These are phyloP conservation scores for Talaromyces albobiverticillius DNA, from an alignment of 2,329 filamentous ascomycete genomes.

Conservation along the genomic window DNA sequence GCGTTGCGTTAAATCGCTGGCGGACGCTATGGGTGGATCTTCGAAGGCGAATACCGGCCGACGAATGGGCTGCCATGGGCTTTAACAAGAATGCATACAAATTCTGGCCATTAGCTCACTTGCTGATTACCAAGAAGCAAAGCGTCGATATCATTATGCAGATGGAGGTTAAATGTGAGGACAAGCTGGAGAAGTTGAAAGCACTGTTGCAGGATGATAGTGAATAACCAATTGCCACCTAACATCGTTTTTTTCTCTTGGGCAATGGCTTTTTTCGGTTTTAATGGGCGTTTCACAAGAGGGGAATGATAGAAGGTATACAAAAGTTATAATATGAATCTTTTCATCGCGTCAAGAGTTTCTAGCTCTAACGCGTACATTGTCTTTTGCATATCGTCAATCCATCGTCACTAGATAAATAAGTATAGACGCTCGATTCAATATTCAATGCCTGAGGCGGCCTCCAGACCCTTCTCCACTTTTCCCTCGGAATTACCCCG, in stretches of 20 bases:
- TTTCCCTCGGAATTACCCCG: no score
- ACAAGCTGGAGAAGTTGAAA: constrained; percentile 41
- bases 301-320: background rate
- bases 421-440: no score
- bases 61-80: constrained; percentile 40
- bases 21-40: constrained; percentile 36
- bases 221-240: constrained; percentile 19
- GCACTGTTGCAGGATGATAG: constrained; percentile 37
- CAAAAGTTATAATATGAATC: background rate
- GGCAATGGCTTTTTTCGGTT: no score
- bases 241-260: background rate
- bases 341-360: no score
- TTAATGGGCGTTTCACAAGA: no score
- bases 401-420: no score
- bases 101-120: constrained; percentile 42
- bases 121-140: constrained; percentile 41
- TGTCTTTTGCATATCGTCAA: no score
- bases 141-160: constrained; percentile 43
- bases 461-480: no score
- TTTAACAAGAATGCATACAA: constrained; percentile 43
- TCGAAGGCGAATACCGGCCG: constrained; percentile 27
- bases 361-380: no score
- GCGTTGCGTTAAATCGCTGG: constrained; percentile 36
- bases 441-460: no score
- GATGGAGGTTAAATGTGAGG: constrained; percentile 45